These are phyloP conservation scores for Aspergillus bertholletiae DNA, from an alignment of 495 filamentous ascomycete species.

Conservation along the genomic window DNA sequence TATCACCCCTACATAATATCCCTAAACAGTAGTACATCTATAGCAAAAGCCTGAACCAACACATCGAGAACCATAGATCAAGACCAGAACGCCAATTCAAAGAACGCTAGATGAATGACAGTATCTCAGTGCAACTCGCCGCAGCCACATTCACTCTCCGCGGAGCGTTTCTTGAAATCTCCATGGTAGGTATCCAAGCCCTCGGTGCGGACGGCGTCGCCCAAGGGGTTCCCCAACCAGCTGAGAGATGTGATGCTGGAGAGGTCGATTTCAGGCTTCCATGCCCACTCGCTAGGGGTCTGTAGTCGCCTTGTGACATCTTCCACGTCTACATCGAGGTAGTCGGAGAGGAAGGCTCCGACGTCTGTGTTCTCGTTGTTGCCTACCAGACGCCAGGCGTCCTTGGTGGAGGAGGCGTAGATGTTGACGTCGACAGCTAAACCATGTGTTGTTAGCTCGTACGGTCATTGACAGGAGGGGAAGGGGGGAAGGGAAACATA, in stretches of 20 bases:
- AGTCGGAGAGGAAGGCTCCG: slow-evolving; percentile 73
- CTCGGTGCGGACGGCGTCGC: slow-evolving; percentile 30
- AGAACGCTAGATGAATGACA: neutral
- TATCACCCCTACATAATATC: too few relatives aligned
- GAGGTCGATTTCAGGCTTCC: slow-evolving; percentile 9
- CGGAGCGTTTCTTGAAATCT: slow-evolving; percentile 44
- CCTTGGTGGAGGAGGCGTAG: slow-evolving; percentile 59
- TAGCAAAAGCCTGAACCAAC: too few relatives aligned
- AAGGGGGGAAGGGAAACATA: slow-evolving; percentile 15
- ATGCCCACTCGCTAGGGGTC: slow-evolving; percentile 43
- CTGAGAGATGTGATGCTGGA: slow-evolving; percentile 13
- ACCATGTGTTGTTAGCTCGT: slow-evolving; percentile 14
- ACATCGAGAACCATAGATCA: neutral
- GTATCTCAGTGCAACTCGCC: slow-evolving; percentile 27
- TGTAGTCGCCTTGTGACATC: slow-evolving; percentile 69
- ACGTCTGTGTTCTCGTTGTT: slow-evolving; percentile 96
- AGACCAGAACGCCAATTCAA: neutral
- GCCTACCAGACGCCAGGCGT: slow-evolving; percentile 56
- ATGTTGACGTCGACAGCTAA: slow-evolving; percentile 83
- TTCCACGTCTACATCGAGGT: slow-evolving; percentile 75
- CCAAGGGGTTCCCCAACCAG: slow-evolving; percentile 45
- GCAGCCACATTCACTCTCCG: slow-evolving; percentile 36
- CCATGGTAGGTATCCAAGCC: slow-evolving; percentile 48
- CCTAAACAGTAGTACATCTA: too few relatives aligned
- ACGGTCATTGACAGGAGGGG: neutral